phyloP scores from a whole-genome alignment of 495 filamentous ascomycete genomes.

The Aspergillus coremiiformis region DNA sequence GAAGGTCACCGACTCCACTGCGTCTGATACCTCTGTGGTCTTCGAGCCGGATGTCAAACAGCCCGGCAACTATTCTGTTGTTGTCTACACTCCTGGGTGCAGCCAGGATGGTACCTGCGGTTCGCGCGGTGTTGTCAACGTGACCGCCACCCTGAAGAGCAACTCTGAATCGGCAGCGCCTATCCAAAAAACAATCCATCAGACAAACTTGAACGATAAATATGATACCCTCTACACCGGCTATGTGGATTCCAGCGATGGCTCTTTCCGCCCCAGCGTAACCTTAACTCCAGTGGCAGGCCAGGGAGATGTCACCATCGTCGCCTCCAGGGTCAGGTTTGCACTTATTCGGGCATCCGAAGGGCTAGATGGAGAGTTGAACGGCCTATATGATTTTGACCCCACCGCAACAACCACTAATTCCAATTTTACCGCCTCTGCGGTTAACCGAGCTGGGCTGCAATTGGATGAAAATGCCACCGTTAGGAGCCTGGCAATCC shows the following conservation, averaged over 20 bases:
- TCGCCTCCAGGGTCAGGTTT: constrained; percentile 81
- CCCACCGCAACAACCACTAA: constrained; percentile 49
- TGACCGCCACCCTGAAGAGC: constrained; percentile 63
- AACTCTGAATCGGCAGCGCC: constrained; percentile 35
- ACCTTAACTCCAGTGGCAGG: constrained; percentile 63
- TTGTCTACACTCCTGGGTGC: constrained; percentile 88
- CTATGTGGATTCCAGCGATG: constrained; percentile 66
- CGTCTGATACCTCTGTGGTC: constrained; percentile 50
- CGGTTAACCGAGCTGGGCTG: constrained; percentile 65
- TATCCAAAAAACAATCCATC: constrained; percentile 51
- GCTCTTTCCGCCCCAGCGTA: constrained; percentile 70
- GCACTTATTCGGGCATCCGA: constrained; percentile 53
- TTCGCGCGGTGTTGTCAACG: constrained; percentile 67
- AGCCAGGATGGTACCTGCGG: constrained; percentile 66
- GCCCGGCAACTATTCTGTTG: constrained; percentile 81
- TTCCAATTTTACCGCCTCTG: constrained; percentile 60
- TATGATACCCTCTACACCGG: constrained; percentile 87
- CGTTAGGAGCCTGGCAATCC: constrained; percentile 54
- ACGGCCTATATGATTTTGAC: constrained; percentile 87
- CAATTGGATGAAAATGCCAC: constrained; percentile 56
- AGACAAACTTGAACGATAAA: constrained; percentile 92
- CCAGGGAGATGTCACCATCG: constrained; percentile 66
- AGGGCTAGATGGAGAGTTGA: constrained; percentile 52
- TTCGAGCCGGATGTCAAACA: constrained; percentile 84
- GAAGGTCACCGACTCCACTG: constrained; percentile 48